Percentiles rank a stretch among this genome's conserved stretches.
These are phyloP conservation scores for Sclerotinia subarctica DNA, from an alignment of 2,329 filamentous ascomycete species.

Conservation along the genomic window DNA sequence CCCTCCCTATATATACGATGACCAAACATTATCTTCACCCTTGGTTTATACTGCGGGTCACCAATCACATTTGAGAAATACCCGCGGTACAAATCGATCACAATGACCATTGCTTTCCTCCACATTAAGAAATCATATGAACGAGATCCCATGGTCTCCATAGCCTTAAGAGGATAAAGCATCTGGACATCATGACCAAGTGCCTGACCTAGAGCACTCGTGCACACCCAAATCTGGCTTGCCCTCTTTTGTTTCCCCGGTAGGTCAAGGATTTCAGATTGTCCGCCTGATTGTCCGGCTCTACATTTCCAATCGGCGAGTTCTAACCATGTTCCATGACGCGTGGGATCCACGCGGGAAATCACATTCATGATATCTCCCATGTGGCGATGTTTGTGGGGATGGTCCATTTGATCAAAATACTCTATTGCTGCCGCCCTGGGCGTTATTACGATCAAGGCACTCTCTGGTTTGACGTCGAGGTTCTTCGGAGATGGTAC, in stretches of 20 bases:
- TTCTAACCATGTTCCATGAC: not conserved
- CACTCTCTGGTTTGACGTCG: not conserved
- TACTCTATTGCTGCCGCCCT: conserved; percentile 8
- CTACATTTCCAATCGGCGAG: conserved; percentile 11
- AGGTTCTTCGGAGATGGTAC: too few relatives aligned
- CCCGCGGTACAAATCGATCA: not conserved
- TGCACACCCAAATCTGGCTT: conserved; percentile 1
- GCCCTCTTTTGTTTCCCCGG: not conserved
- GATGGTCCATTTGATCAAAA: not conserved
- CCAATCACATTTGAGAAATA: conserved; percentile 3
- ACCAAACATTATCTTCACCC: conserved; percentile 1
- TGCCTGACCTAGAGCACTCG: not conserved
- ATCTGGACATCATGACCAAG: not conserved
- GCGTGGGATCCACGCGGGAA: not conserved
- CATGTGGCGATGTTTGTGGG: not conserved
- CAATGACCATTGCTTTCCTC: not conserved
- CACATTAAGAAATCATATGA: not conserved
- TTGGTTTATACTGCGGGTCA: not conserved
- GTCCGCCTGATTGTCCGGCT: not conserved
- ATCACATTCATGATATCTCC: conserved; percentile 7
- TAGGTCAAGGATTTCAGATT: rapidly evolving
- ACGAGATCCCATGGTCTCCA: too few relatives aligned
- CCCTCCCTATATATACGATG: not conserved
- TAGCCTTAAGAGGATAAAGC: not conserved
- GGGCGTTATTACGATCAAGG: conserved; percentile 1